phyloP scores from a whole-genome alignment of 1,139 yeast genomes.

The Casaregolazyma lundiana region DNA sequence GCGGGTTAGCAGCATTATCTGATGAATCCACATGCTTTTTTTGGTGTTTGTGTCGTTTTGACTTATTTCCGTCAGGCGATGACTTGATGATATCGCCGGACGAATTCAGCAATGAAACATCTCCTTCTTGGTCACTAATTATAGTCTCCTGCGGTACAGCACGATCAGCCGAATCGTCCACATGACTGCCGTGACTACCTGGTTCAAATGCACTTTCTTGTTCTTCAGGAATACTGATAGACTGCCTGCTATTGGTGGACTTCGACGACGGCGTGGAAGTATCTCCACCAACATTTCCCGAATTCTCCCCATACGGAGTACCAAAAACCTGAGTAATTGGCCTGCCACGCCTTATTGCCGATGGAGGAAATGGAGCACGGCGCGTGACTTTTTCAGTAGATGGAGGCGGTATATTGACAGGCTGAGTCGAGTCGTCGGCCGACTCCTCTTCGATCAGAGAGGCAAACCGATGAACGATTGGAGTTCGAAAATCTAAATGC shows the following conservation, averaged over 20 bases:
- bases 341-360: neutral
- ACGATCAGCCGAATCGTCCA: neutral
- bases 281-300: neutral
- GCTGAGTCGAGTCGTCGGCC: slow-evolving; percentile 8
- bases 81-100: slow-evolving; percentile 8
- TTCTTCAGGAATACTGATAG: neutral
- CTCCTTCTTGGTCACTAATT: slow-evolving; percentile 9
- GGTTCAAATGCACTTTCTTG: neutral
- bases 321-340: slow-evolving; percentile 10
- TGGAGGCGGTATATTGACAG: slow-evolving; percentile 9
- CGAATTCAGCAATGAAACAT: slow-evolving; percentile 2
- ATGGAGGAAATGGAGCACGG: neutral
- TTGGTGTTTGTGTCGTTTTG: neutral
- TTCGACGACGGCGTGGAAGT: slow-evolving; percentile 3
- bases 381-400: slow-evolving; percentile 1
- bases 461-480: slow-evolving; percentile 1
- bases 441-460: neutral
- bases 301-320: slow-evolving; percentile 8
- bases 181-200: neutral
- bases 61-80: slow-evolving; percentile 8
- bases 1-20: neutral
- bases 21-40: neutral
- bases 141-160: slow-evolving; percentile 7
- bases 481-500: slow-evolving; percentile 4
- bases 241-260: neutral